These are phyloP conservation scores for Wallacemonas sp. DNA, from an alignment of 208 protist species.

Conservation along the genomic window DNA sequence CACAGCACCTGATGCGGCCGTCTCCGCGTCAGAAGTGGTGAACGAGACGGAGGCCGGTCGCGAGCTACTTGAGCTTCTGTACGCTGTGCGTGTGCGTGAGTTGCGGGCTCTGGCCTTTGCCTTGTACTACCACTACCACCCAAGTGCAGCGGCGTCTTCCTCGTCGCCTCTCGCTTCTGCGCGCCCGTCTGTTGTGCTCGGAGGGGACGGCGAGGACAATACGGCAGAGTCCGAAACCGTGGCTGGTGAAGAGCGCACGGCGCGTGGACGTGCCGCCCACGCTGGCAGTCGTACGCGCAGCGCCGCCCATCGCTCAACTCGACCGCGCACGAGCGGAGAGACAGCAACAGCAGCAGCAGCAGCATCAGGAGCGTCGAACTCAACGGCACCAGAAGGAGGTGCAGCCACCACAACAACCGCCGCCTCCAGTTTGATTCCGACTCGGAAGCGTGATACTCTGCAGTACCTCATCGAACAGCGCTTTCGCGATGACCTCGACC, in stretches of 20 bases:
- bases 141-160: background rate
- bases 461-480: background rate
- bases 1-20: background rate
- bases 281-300: too few relatives aligned
- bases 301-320: too few relatives aligned
- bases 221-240: too few relatives aligned
- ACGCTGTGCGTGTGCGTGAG: conserved; percentile 35
- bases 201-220: background rate
- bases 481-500: background rate
- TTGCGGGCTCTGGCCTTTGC: conserved; percentile 24
- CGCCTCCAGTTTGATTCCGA: conserved; percentile 21
- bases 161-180: background rate
- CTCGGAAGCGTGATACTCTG: conserved; percentile 54
- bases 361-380: too few relatives aligned
- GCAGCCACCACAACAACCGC: too few relatives aligned
- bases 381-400: too few relatives aligned
- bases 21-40: background rate
- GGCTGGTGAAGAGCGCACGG: too few relatives aligned
- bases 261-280: too few relatives aligned
- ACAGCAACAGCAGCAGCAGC: too few relatives aligned
- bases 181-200: background rate
- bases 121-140: conserved; percentile 13
- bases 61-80: conserved; percentile 24
- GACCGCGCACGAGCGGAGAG: too few relatives aligned
- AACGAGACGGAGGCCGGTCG: background rate